Conservation (phyloP, 495 filamentous ascomycete genomes). For the Penicillium flavigenum region DNA sequence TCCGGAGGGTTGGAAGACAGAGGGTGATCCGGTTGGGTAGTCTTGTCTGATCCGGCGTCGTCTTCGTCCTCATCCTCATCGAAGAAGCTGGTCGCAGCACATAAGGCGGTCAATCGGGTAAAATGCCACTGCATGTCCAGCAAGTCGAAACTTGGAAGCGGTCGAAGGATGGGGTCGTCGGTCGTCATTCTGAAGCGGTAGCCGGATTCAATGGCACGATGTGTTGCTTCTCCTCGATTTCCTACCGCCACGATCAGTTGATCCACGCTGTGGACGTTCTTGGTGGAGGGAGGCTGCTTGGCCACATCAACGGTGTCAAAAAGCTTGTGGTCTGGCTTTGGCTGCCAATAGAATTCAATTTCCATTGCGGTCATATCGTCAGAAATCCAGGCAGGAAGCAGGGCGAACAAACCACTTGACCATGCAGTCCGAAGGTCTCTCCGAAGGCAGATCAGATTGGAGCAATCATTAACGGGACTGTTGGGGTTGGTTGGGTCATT, state of each 20-base stretch:
- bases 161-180: slow-evolving; percentile 7
- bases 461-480: slow-evolving; percentile 1
- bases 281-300: slow-evolving; percentile 2
- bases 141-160: slow-evolving; percentile 18
- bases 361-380: slow-evolving; percentile 8
- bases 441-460: slow-evolving; percentile 20
- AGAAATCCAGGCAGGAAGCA: slow-evolving; percentile 11
- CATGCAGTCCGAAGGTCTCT: slow-evolving; percentile 12
- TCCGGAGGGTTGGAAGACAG: not conserved
- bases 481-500: slow-evolving; percentile 3
- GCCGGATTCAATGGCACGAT: slow-evolving; percentile 12
- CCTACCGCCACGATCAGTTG: slow-evolving; percentile 1
- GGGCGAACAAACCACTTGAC: slow-evolving; percentile 9
- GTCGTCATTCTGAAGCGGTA: slow-evolving; percentile 14
- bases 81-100: slow-evolving; percentile 4
- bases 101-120: slow-evolving; percentile 15
- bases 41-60: not conserved
- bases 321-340: slow-evolving; percentile 4
- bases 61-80: slow-evolving; percentile 27
- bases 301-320: slow-evolving; percentile 7
- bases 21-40: not conserved
- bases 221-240: not conserved
- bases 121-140: slow-evolving; percentile 21
- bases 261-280: slow-evolving; percentile 5
- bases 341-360: slow-evolving; percentile 21